These are phyloP conservation scores for Pneumocystis oryctolagi DNA, from an alignment of 1,139 yeast species.

Conservation along the genomic window DNA sequence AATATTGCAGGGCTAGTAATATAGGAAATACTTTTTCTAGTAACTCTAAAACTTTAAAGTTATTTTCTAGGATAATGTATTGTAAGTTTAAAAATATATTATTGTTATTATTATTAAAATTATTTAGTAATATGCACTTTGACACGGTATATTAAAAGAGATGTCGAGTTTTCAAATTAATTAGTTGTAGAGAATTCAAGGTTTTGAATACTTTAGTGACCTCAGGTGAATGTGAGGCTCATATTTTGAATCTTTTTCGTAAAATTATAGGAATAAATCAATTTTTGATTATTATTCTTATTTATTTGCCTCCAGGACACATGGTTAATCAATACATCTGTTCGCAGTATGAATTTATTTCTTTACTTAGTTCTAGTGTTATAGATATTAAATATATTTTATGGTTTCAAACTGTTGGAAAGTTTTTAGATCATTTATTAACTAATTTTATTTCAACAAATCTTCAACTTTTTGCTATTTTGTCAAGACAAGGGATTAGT, in stretches of 20 bases:
- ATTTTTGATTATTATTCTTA: not conserved
- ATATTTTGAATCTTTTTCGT: not conserved
- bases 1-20: not conserved
- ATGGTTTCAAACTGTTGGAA: not conserved
- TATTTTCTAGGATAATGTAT: not conserved
- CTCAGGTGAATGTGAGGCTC: not conserved
- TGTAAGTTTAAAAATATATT: not conserved
- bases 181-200: not conserved
- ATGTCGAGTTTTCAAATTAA: not conserved
- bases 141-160: not conserved
- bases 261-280: conserved; percentile 1
- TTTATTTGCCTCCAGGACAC: not conserved
- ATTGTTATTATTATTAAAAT: not conserved
- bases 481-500: not conserved
- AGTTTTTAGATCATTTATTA: not conserved
- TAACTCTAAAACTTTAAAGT: not conserved
- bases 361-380: not conserved
- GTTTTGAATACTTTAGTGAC: not conserved
- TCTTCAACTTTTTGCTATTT: not conserved
- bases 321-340: not conserved
- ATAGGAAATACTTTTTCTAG: not conserved
- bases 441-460: not conserved
- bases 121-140: not conserved
- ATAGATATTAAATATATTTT: not conserved
- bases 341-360: not conserved